Conservation (phyloP, 2,329 filamentous ascomycete genomes). For the Paecilomyces variotii region DNA sequence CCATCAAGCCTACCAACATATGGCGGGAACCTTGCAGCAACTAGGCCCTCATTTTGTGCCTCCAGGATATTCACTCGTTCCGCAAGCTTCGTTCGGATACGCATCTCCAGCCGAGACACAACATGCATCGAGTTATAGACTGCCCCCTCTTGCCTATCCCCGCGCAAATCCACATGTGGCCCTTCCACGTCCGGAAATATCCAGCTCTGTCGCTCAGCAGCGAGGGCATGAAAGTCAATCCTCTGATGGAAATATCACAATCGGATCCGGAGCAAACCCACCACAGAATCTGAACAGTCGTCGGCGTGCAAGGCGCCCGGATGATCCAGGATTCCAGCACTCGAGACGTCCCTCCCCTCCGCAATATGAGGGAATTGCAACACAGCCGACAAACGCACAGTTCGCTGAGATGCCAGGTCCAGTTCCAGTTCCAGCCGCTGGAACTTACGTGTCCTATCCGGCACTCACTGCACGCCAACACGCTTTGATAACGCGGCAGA, state of each 20-base stretch:
- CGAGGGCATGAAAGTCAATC: conserved; percentile 4
- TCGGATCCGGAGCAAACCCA: neutral
- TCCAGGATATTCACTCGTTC: conserved; percentile 1
- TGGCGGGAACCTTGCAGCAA: neutral
- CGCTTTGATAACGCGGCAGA: conserved; percentile 1
- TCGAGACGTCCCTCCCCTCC: conserved; percentile 1
- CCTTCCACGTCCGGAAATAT: conserved; percentile 4
- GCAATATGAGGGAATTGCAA: neutral
- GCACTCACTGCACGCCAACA: conserved; percentile 5
- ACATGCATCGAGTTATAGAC: neutral
- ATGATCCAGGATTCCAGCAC: neutral
- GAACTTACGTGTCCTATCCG: neutral
- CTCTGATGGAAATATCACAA: neutral
- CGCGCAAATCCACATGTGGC: conserved; percentile 3
- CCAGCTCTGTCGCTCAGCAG: conserved; percentile 5
- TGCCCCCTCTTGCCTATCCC: neutral
- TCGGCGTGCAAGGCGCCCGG: conserved; percentile 5
- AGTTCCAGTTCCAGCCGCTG: neutral
- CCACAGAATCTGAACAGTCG: conserved; percentile 3
- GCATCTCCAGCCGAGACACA: conserved; percentile 1
- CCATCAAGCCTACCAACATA: conserved; percentile 1
- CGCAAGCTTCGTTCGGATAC: neutral
- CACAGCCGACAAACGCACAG: neutral
- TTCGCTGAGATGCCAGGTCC: neutral
- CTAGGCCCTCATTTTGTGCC: neutral